Evolutionary conservation across 768 basidiomycete genomes (phyloP), one percentile per base, ranked within the genome.

Genomic region (Suillus americanus): DNA sequence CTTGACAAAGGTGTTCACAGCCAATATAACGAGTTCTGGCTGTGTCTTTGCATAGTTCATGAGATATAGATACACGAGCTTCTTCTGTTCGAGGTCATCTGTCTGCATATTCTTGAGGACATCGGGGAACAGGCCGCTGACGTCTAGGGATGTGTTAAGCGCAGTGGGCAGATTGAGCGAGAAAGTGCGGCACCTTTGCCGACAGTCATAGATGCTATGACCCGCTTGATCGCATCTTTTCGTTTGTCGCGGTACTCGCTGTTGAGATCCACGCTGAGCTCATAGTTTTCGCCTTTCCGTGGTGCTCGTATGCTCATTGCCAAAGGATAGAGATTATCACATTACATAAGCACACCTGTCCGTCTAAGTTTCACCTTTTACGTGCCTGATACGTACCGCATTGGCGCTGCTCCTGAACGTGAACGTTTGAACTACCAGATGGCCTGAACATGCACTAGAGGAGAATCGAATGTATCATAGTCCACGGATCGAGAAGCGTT

Each of bases 21-120:
- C 97, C 54, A 99, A 85, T 73, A 99, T 99, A 78, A 98, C 96
- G 66, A 99, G 92, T 74, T 99, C 97, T 0, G 97, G 97, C 73
- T 99, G 97, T 0, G 97, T 96, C 75, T 97, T 97, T 40, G 97
- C 97, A 69, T 99, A 99, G 81, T 99, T 99, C 92, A 99, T 98
- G 65, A 99, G 88, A 77, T 98, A 98, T 28, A 97, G 86, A 72
- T 97, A 99, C n/a, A 99, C 97, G 40, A 99, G 91, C 79, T 99
- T 99, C 87, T 99, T 99, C 81, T 99, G 97, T 77, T 99, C 97
- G 62, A 99, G 86, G 76, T 99, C 97, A 60, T 99, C 97, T 30
- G 97, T 99, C 80, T 99, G 97, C 96, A 95, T 97, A 79, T 98
- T 98, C 85, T 97, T 97, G 73, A 99, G 88, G 37, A 99, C 97